A percentile compares a stretch with the other conserved stretches of the same genome.
Conservation (phyloP, 495 filamentous ascomycete species). For the Xylaria telfairii region DNA sequence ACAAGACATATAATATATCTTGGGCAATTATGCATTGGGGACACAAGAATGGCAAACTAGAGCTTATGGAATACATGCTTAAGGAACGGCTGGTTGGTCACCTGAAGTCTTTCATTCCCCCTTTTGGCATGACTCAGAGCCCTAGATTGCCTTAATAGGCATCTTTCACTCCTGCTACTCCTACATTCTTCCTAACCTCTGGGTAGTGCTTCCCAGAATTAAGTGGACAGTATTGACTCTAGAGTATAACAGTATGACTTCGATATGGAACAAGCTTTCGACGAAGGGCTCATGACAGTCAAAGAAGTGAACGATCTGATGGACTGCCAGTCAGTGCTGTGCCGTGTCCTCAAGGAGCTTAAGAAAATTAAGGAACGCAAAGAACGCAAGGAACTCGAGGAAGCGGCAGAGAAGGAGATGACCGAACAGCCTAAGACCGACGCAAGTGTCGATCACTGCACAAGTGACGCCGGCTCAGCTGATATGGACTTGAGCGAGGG, state of each 20-base stretch:
- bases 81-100: slow-evolving; percentile 7
- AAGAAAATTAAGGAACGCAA: slow-evolving; percentile 32
- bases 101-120: no score
- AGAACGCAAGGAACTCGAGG: slow-evolving; percentile 25
- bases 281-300: slow-evolving; percentile 14
- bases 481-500: slow-evolving; percentile 20
- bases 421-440: slow-evolving; percentile 27
- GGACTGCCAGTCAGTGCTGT: slow-evolving; percentile 41
- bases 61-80: slow-evolving; percentile 9
- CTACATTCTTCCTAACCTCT: no score
- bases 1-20: background rate
- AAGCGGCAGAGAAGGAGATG: slow-evolving; percentile 35
- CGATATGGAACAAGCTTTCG: slow-evolving; percentile 14
- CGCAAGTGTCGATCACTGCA: background rate
- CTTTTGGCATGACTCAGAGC: no score
- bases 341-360: slow-evolving; percentile 41
- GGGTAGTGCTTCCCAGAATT: no score
- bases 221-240: no score
- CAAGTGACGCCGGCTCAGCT: slow-evolving; percentile 2
- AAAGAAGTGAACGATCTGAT: slow-evolving; percentile 27
- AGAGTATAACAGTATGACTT: no score
- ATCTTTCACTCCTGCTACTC: no score
- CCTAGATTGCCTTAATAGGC: no score
- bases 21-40: background rate
- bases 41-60: background rate